Evolutionary conservation across 2,329 filamentous ascomycete species (phyloP), one percentile per base, ranked within the genome.

Genomic region (Didymella pomorum): DNA sequence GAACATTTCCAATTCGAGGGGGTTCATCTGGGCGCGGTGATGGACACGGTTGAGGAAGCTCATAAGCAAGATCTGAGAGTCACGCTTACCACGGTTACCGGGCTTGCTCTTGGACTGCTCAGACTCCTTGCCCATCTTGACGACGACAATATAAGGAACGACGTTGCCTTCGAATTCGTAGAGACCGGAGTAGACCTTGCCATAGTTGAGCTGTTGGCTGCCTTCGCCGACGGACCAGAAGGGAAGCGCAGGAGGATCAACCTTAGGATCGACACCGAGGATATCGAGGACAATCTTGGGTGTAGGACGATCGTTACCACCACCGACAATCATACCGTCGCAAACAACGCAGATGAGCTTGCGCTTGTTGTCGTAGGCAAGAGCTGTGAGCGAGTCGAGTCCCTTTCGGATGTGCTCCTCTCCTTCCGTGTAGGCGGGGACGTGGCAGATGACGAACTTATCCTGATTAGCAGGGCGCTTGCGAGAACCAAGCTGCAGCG

Each of bases 271-370:
- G 28, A 99, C 95, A 64, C 95, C 95, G 6, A 99, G 84, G 82
- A 99, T 99, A 71, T 99, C 95, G 53, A 99, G 84, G 23, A 99
- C 93, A 66, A 99, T 99, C 61, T 93, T 88, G 42, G 95, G 95
- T 0, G 95, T 99, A 7, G 95, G 92, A 61, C 93, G 87, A 76
- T 99, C 95, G 79, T 99, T 99, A 72, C 95, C 95, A 80, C 97
- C 93, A 71, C 95, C 95, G 66, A 99, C 96, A 82, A 99, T 99
- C 94, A 99, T 98, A 79, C 95, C 95, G 71, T 99, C 95, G 73
- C 95, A 99, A 67, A 99, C 92, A 61, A 99, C 92, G 70, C 89
- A 95, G 65, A 99, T 94, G 25, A 99, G 86, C 80, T 99, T 99
- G 63, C 95, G 31, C 82, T 99, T 99, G 80, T 99, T 97, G 79